These are phyloP conservation scores for Theobroma grandiflorum DNA, from an alignment of 441 rosid species.

Conservation along the genomic window DNA sequence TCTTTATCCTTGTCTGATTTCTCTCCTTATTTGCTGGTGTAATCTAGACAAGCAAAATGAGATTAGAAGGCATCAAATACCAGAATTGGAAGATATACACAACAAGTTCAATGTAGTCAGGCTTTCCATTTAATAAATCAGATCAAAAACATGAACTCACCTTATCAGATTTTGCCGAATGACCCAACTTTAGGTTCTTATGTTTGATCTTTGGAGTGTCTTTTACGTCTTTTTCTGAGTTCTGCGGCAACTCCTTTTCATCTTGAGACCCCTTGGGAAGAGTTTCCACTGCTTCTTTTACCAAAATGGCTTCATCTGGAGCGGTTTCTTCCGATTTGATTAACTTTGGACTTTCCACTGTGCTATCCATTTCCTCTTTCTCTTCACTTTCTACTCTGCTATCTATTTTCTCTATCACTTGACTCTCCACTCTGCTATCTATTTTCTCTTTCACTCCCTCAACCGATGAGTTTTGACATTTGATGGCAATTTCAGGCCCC, in stretches of 20 bases:
- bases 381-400: constrained; percentile 28
- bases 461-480: constrained; percentile 37
- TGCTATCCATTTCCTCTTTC: constrained; percentile 37
- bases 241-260: constrained; percentile 36
- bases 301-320: constrained; percentile 44
- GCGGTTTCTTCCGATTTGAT: constrained; percentile 44
- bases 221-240: constrained; percentile 35
- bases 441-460: constrained; percentile 45
- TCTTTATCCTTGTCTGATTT: constrained; percentile 50
- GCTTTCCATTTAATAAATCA: constrained; percentile 15
- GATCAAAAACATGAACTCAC: constrained; percentile 43
- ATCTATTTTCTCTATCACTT: constrained; percentile 24
- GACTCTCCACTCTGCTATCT: constrained; percentile 2
- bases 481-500: constrained; percentile 39
- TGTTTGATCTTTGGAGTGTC: constrained; percentile 37
- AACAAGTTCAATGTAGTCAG: constrained; percentile 16
- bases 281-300: constrained; percentile 44
- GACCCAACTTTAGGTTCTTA: constrained; percentile 43
- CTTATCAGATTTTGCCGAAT: constrained; percentile 56
- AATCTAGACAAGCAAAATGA: constrained; percentile 46
- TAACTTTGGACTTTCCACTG: constrained; percentile 20
- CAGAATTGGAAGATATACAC: constrained; percentile 23
- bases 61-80: constrained; percentile 12
- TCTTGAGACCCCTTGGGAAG: constrained; percentile 31
- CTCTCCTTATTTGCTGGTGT: constrained; percentile 48